phyloP scores from a whole-genome alignment of 345 rosid species.

The Dipteronia dyeriana region DNA sequence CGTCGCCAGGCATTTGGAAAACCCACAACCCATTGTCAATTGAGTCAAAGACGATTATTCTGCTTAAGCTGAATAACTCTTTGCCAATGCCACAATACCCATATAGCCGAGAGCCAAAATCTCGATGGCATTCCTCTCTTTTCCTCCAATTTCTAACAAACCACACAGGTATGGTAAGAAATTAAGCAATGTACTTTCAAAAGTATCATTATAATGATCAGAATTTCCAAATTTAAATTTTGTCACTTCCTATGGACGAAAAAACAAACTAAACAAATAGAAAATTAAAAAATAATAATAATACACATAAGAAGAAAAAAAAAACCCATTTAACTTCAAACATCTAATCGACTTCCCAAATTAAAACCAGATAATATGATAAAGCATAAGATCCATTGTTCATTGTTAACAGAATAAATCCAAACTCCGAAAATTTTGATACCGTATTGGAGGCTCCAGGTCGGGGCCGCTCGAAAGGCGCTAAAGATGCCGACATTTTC shows the following conservation, averaged over 20 bases:
- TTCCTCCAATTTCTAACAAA: conserved; percentile 1
- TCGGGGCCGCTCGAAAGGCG: conserved; percentile 84
- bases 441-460: conserved; percentile 76
- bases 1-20: background rate
- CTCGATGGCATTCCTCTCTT: background rate
- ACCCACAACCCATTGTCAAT: background rate
- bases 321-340: background rate
- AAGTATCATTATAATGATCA: background rate
- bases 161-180: background rate
- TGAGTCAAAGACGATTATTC: background rate
- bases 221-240: background rate
- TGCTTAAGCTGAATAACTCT: background rate
- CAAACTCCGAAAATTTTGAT: conserved; percentile 18
- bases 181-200: background rate
- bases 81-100: background rate
- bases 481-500: conserved; percentile 82
- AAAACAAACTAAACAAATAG: background rate
- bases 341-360: background rate
- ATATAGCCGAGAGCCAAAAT: background rate
- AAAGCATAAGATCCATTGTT: conserved; percentile 10
- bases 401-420: conserved; percentile 5
- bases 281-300: no score
- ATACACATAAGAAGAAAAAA: background rate
- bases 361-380: background rate
- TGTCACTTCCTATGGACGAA: background rate